A percentile compares a stretch with the other conserved stretches of the same genome.
phyloP scores from a whole-genome alignment of 306 rosid species.

The Glycyrrhiza uralensis region DNA sequence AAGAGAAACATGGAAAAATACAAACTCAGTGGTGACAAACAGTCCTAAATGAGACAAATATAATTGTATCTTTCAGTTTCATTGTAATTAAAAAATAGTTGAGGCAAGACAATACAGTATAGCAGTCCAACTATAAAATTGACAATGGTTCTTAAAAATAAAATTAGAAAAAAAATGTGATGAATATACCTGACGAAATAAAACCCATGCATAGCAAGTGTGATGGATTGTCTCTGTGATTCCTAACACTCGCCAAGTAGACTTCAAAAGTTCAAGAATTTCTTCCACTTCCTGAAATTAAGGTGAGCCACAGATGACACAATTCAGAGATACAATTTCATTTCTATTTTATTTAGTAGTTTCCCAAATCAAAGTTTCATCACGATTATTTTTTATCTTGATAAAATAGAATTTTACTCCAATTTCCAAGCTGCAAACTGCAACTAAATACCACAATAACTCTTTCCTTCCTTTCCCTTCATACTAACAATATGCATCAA shows the following conservation, averaged over 20 bases:
- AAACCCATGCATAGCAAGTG: constrained; percentile 95
- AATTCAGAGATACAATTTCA: background rate
- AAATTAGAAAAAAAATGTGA: constrained; percentile 3
- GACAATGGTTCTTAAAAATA: background rate
- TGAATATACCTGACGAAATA: constrained; percentile 82
- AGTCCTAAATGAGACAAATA: background rate
- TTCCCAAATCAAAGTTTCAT: background rate
- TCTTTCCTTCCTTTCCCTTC: background rate
- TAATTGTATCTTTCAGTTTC: background rate
- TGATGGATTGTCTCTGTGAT: constrained; percentile 92
- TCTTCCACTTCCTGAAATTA: constrained; percentile 90
- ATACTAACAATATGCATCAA: constrained; percentile 10
- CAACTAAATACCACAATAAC: constrained; percentile 9
- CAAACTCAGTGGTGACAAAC: too few species aligned
- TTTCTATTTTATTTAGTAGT: background rate
- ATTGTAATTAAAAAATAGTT: background rate
- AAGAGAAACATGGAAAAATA: background rate
- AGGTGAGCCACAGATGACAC: constrained; percentile 21
- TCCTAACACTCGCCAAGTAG: constrained; percentile 98
- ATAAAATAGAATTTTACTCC: background rate
- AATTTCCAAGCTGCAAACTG: constrained; percentile 10
- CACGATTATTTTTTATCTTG: background rate
- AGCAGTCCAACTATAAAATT: constrained; percentile 8
- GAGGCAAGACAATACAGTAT: constrained; percentile 2
- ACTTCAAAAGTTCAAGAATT: constrained; percentile 92